Base-by-base conservation (phyloP, 495 filamentous ascomycete species). In the Diplogelasinospora grovesii region DNA sequence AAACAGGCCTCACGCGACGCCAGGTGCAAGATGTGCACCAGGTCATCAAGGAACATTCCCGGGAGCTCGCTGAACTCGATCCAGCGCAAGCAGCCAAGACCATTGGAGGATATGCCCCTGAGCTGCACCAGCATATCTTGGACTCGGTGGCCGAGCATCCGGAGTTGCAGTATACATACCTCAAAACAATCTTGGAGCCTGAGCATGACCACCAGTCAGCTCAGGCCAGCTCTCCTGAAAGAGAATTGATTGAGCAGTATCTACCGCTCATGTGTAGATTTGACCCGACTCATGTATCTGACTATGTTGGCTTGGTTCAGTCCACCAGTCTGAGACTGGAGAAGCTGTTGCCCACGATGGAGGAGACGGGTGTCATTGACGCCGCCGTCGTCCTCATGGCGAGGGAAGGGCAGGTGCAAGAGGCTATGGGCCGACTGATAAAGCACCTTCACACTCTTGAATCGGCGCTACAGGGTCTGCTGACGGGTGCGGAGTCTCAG, bases 301-400 rank as follows among this genome's bases (percentile, higher is more conserved):
- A 83, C 33, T 98, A 87, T 58, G 81, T 97, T 22, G 81, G 83
- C 41, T 58, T 78, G 5, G 70, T 96, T 9, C 82, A 85, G 39
- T 81, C 85, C 5, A 81, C 82, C 9, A 84, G 96, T 50, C 66
- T 98, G 22, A 77, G 82, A 9, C 73, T 98, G 0, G 85, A 88
- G 14, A 76, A 83, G 49, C 70, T 98, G 5, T 68, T 98, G 8
- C 88, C 92, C 3, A 75, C 79, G 1, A 86, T 98, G 69, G 92
- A 98, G 57, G 75, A 80, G 36, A 86, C 80, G 41, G 92, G 89
- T 2, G 86, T 88, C 11, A 78, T 98, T 27, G 93, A 98, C 66
- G 92, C 90, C 9, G 90, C 88, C 2, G 86, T 98, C 18, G 77
- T 94, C 14, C 70, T 98, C 8, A 83, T 97, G 70, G 86, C 89